phyloP scores from a whole-genome alignment of 345 rosid genomes.

The Lumnitzera littorea region DNA sequence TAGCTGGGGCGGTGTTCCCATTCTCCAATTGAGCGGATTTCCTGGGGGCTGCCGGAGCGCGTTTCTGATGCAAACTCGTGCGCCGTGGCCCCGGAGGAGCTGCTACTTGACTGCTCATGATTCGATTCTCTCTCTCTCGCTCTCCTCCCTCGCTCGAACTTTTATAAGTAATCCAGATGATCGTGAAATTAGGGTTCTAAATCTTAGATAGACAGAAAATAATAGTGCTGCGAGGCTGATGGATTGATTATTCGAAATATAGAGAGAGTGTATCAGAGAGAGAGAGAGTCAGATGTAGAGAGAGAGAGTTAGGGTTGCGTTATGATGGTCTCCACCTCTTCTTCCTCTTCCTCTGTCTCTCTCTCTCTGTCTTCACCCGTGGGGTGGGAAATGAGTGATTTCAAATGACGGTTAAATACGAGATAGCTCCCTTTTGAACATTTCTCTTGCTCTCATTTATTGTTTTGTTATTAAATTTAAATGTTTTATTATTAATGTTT shows the following conservation, averaged over 20 bases:
- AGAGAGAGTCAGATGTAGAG: not conserved
- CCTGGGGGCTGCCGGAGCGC: conserved; percentile 40
- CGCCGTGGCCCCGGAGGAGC: conserved; percentile 48
- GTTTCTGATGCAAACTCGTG: conserved; percentile 33
- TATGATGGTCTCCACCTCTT: not conserved
- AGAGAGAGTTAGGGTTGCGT: not conserved
- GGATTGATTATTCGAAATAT: not conserved
- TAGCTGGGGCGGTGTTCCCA: conserved; percentile 23
- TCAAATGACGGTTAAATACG: conserved; percentile 10
- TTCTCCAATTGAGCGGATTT: conserved; percentile 43
- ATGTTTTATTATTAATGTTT: too few relatives aligned
- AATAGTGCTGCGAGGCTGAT: not conserved
- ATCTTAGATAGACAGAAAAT: not conserved
- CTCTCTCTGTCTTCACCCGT: not conserved
- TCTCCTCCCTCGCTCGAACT: not conserved
- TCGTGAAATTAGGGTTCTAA: conserved; percentile 1
- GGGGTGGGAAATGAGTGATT: conserved; percentile 9
- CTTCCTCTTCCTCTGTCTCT: not conserved
- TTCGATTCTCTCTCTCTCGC: too few relatives aligned
- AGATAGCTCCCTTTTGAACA: too few relatives aligned
- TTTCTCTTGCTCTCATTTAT: too few relatives aligned
- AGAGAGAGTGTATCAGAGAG: not conserved
- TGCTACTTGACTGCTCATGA: conserved; percentile 57
- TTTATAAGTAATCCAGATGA: not conserved
- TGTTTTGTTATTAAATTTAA: too few relatives aligned